phyloP scores from a whole-genome alignment of 2,329 filamentous ascomycete genomes.

The Zymoseptoria brevis region DNA sequence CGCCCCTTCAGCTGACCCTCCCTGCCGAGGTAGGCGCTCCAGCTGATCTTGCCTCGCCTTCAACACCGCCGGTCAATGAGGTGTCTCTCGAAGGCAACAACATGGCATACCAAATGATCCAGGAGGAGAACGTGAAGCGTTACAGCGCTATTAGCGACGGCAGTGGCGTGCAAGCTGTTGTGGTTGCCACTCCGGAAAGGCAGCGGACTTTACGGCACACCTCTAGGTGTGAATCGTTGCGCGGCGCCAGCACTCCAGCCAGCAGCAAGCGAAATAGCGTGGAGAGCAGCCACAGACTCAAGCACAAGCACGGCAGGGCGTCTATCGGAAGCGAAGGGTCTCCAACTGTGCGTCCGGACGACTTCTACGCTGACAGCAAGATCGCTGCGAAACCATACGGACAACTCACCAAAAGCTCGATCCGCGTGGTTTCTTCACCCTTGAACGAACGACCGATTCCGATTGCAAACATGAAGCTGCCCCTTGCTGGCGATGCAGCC shows the following conservation, averaged over 20 bases:
- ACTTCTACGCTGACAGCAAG: not conserved
- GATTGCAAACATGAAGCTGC: not conserved
- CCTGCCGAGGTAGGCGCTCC: not conserved
- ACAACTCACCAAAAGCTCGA: not conserved
- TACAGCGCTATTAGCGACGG: constrained; percentile 21
- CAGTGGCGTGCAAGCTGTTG: constrained; percentile 13
- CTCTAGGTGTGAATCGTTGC: constrained; percentile 18
- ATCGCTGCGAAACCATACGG: not conserved
- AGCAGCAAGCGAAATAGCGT: constrained; percentile 11
- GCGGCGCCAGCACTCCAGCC: constrained; percentile 14
- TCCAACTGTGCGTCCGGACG: not conserved
- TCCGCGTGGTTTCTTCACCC: not conserved
- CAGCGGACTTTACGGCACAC: constrained; percentile 20
- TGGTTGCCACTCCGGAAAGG: constrained; percentile 7
- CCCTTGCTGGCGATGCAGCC: not conserved
- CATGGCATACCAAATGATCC: constrained; percentile 17
- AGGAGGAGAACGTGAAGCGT: constrained; percentile 24
- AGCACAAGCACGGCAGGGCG: constrained; percentile 13
- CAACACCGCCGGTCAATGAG: constrained; percentile 12
- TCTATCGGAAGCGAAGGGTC: constrained; percentile 5
- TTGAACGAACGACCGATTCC: not conserved
- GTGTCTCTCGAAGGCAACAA: constrained; percentile 18
- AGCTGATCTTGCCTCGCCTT: constrained; percentile 4
- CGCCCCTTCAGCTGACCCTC: not conserved
- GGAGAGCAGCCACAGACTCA: constrained; percentile 9